Base-by-base conservation (phyloP, 2,329 filamentous ascomycete species). In the Tricladium varicosporioides region DNA sequence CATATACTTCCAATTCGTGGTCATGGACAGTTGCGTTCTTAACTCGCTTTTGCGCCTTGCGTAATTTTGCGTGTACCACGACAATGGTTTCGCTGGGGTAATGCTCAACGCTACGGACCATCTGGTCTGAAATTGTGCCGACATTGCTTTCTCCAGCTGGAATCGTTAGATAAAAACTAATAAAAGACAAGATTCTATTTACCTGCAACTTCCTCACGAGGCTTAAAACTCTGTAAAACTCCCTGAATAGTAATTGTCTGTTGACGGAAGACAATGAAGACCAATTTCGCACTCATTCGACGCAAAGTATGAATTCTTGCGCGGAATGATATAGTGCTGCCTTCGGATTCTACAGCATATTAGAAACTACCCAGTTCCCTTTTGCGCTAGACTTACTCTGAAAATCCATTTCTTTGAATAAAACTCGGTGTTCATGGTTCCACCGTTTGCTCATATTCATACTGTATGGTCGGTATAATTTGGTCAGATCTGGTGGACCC, bases 21-120 rank as follows among this genome's bases (percentile, higher is more conserved):
- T 88, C 80, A 65, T 91, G 86, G 61, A 93, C 83, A 3, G 85
- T 86, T 31, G 89, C 88, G 42, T 90, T 87, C 63, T 87, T 84
- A 57, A 97, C 81, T 42, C 85, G 83, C 65, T 92, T 85, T 5
- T 88, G 85, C 0, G 91, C 88, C 60, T 81, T 79, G 67, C 91
- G 88, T 3, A 96, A 74, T 1, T 81, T 81, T 57, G 91, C 92
- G 52, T 81, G 84, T 55, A 96, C 84, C 56, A 89, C 83, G 5
- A 96, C 85, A 51, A 96, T 82, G 7, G 86, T 88, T 69, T 95
- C 92, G 5, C 86, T 78, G 54, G 87, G 85, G 47, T 96, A 78
- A 69, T 91, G 90, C 73, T 95, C 89, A 2, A 90, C 89, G 89
- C 91, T 96, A 69, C 89, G 87, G 27, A 96, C 80, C 80, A 96